phyloP scores from a whole-genome alignment of 2,329 filamentous ascomycete species.

The Fusarium pseudocircinatum region DNA sequence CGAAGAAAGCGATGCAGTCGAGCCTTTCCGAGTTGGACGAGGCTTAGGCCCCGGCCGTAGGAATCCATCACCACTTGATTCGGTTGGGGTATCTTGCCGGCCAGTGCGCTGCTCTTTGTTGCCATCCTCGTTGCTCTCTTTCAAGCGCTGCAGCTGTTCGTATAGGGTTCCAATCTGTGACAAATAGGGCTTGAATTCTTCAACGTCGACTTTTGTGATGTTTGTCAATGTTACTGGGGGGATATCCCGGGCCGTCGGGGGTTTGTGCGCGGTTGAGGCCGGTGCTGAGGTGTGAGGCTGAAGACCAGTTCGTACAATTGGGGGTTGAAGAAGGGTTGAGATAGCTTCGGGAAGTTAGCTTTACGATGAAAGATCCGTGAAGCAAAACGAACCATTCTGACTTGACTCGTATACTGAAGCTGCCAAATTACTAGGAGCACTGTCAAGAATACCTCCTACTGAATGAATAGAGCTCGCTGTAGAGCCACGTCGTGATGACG shows the following conservation, averaged over 20 bases:
- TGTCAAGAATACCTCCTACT: slow-evolving; percentile 84
- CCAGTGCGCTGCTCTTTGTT: slow-evolving; percentile 53
- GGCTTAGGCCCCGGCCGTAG: slow-evolving; percentile 54
- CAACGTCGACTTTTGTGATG: slow-evolving; percentile 80
- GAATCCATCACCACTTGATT: slow-evolving; percentile 53
- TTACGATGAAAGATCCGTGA: neutral
- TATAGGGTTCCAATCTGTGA: slow-evolving; percentile 87
- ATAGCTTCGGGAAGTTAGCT: slow-evolving; percentile 68
- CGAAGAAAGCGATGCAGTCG: slow-evolving; percentile 59
- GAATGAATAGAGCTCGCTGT: slow-evolving; percentile 89
- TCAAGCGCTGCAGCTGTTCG: slow-evolving; percentile 86
- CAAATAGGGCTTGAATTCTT: slow-evolving; percentile 86
- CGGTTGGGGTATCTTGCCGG: slow-evolving; percentile 56
- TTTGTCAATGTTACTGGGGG: slow-evolving; percentile 92
- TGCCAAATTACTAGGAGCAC: slow-evolving; percentile 65
- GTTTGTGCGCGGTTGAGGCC: slow-evolving; percentile 76
- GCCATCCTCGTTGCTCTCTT: slow-evolving; percentile 77
- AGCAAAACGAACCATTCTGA: slow-evolving; percentile 74
- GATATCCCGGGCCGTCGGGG: slow-evolving; percentile 88
- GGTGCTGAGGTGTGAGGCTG: slow-evolving; percentile 80
- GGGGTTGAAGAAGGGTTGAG: slow-evolving; percentile 89
- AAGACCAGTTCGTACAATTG: slow-evolving; percentile 88
- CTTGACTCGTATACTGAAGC: slow-evolving; percentile 74
- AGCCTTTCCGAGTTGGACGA: slow-evolving; percentile 47
- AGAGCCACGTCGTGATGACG: slow-evolving; percentile 75